Evolutionary conservation across 495 filamentous ascomycete genomes (phyloP), one percentile per base, ranked within the genome.

Genomic region (Hypoxylon perforatum): DNA sequence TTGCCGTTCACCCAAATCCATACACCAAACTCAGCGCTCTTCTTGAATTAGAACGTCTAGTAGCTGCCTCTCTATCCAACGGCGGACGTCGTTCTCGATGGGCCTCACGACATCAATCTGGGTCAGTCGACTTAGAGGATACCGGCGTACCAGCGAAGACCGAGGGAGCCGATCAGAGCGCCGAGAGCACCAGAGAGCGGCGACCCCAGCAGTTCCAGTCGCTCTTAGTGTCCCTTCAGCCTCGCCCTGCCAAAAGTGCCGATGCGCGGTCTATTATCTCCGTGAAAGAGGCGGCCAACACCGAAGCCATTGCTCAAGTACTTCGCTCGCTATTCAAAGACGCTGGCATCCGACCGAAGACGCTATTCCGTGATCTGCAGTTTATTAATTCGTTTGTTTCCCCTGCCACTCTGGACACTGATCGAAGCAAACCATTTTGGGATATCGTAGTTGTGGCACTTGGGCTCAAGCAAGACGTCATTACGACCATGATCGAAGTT

Each of bases 351-450:
- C 90, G 95, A 44, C 94, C 95, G 0, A 92, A 90, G 76, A 94
- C 94, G 0, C 83, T 99, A 0, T 98, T 97, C 82, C 91, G 95
- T 23, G 95, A 99, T 73, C 79, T 99, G 8, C 95, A 99, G 72
- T 97, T 92, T 73, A 96, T 99, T 66, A 92, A 94, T 3, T 89
- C 95, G 0, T 97, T 99, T 71, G 90, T 97, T 21, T 91, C 95
- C 6, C 80, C 88, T 8, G 84, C 88, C 6, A 87, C 91, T 7
- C 84, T 99, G 11, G 93, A 95, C 79, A 94, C 90, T 0, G 90
- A 94, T 50, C 86, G 88, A 36, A 94, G 92, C 33, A 97, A 94
- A 64, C 93, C 95, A 0, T 99, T 98, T 76, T 93, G 96, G 87
- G 92, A 99, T 73, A 92, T 94, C 36, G 92, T 91, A 1, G 84